Evolutionary conservation across 192 early-diverging fungal genomes (phyloP).

Genomic region (Helicostylum pulchrum): DNA sequence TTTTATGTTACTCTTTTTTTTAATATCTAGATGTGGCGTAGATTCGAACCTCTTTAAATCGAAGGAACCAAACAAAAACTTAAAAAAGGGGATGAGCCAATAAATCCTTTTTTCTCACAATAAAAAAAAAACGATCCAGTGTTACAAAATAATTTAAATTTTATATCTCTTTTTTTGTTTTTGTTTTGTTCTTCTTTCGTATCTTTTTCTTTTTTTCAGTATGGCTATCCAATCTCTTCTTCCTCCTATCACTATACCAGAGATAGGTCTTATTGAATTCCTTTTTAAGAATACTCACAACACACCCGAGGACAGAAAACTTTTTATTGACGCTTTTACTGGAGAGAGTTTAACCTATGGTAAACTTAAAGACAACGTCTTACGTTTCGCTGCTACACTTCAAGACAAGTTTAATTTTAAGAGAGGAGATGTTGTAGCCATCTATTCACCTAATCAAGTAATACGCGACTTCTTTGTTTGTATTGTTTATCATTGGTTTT

Average conservation of each 20-base stretch:
- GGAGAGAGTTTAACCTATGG: constrained; percentile 39
- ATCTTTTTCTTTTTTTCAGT: neutral
- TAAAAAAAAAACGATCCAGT: too few relatives aligned
- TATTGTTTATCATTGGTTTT: neutral
- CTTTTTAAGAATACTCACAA: constrained; percentile 38
- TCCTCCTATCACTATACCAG: constrained; percentile 39
- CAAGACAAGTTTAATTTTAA: constrained; percentile 27
- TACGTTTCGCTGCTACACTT: constrained; percentile 31
- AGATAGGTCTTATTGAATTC: constrained; percentile 42
- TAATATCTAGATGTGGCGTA: too few relatives aligned
- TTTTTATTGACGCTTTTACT: constrained; percentile 42
- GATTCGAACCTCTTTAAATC: too few relatives aligned
- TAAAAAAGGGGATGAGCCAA: too few relatives aligned
- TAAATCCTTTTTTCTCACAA: too few relatives aligned
- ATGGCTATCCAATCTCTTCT: constrained; percentile 38
- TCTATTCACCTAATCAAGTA: constrained; percentile 36
- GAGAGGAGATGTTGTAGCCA: constrained; percentile 22
- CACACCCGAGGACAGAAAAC: constrained; percentile 31
- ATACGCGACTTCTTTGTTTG: neutral
- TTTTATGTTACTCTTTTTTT: too few relatives aligned
- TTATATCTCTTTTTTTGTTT: too few relatives aligned
- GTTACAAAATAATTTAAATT: too few relatives aligned
- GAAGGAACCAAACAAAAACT: too few relatives aligned
- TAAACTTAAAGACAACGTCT: constrained; percentile 20
- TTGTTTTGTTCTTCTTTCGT: neutral